Evolutionary conservation across 208 protist genomes (phyloP).

Genomic region (Leishmania tarentolae): DNA sequence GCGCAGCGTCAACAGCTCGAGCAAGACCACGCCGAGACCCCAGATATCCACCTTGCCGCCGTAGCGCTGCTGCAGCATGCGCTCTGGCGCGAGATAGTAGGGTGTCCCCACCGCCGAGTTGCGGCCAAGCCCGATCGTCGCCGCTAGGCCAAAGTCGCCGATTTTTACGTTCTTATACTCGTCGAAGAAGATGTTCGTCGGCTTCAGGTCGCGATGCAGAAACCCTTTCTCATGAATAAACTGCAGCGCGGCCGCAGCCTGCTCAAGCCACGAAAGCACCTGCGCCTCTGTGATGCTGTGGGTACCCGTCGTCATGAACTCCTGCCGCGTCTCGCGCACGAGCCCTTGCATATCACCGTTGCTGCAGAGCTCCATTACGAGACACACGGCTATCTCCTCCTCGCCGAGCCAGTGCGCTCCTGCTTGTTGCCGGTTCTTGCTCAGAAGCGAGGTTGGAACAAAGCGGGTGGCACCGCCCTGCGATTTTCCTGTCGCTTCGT

Average conservation of each 20-base stretch:
- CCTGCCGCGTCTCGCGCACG: constrained; percentile 58
- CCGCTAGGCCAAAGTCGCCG: constrained; percentile 90
- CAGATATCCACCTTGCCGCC: constrained; percentile 88
- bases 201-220: constrained; percentile 90
- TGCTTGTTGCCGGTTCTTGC: constrained; percentile 1
- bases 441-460: constrained; percentile 18
- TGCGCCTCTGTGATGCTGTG: constrained; percentile 66
- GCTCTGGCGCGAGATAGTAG: constrained; percentile 93
- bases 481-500: neutral
- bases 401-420: constrained; percentile 29
- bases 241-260: constrained; percentile 70
- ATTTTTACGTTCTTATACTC: constrained; percentile 72
- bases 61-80: constrained; percentile 83
- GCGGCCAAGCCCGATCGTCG: constrained; percentile 58
- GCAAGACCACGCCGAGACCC: constrained; percentile 79
- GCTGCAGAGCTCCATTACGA: constrained; percentile 89
- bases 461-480: neutral
- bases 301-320: constrained; percentile 71
- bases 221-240: constrained; percentile 88
- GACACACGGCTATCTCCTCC: constrained; percentile 73
- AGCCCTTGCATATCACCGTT: constrained; percentile 72
- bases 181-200: constrained; percentile 92
- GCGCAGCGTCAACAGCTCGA: constrained; percentile 78
- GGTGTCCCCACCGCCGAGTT: constrained; percentile 86
- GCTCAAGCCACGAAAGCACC: constrained; percentile 78